These are phyloP conservation scores for Plasmodium vinckei DNA, from an alignment of 169 alveolate species.

Conservation along the genomic window DNA sequence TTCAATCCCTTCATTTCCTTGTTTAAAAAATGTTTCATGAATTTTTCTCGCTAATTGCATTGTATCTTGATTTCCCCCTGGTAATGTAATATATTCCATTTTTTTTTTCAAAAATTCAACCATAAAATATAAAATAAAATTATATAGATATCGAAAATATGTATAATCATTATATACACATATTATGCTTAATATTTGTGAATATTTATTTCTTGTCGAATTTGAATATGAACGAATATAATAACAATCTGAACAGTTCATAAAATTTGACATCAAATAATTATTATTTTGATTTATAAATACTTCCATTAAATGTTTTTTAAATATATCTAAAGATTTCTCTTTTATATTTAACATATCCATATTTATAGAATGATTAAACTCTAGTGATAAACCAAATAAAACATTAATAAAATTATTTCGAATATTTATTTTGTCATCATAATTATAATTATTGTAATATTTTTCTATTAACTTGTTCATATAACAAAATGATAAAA, in stretches of 20 bases:
- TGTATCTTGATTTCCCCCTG: neutral
- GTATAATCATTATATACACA: slow-evolving; percentile 35
- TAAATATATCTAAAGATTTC: slow-evolving; percentile 18
- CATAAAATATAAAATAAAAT: slow-evolving; percentile 36
- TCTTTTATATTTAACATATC: slow-evolving; percentile 23
- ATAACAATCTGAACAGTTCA: slow-evolving; percentile 15
- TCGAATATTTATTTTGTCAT: slow-evolving; percentile 31
- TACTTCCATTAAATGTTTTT: slow-evolving; percentile 3
- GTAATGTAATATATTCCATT: neutral
- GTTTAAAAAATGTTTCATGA: neutral
- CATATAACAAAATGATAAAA: slow-evolving; percentile 61
- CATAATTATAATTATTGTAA: slow-evolving; percentile 25
- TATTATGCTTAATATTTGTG: slow-evolving; percentile 59
- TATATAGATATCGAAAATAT: slow-evolving; percentile 44
- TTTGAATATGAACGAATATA: slow-evolving; percentile 13
- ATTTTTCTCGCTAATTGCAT: neutral
- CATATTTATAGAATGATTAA: slow-evolving; percentile 19
- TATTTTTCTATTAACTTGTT: slow-evolving; percentile 27
- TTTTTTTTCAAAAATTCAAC: slow-evolving; percentile 9
- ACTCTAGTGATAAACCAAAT: slow-evolving; percentile 24
- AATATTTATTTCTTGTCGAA: slow-evolving; percentile 30
- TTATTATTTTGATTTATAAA: slow-evolving; percentile 15
- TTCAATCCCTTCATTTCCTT: neutral
- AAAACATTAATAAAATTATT: slow-evolving; percentile 45
- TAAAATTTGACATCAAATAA: neutral